These are phyloP conservation scores for Ceratobasidium sp. DNA, from an alignment of 1,284 basidiomycete species.

Conservation along the genomic window DNA sequence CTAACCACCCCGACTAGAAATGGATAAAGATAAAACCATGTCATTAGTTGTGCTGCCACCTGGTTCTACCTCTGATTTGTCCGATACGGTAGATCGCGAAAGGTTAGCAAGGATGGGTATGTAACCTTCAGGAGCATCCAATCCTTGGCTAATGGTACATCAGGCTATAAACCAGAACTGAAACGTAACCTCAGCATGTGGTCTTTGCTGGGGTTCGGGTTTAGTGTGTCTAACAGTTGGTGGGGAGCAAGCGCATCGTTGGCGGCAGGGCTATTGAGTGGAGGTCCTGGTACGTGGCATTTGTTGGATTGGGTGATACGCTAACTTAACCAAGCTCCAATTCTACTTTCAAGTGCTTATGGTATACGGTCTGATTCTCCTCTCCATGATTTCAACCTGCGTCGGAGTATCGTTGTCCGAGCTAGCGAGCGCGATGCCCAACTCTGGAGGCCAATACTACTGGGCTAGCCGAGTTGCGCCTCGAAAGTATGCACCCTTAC, in stretches of 20 bases:
- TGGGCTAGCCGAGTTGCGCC: conserved; percentile 21
- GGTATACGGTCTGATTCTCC: conserved; percentile 12
- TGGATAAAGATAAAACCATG: not conserved
- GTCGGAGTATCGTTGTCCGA: conserved; percentile 18
- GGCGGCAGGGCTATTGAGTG: conserved; percentile 1
- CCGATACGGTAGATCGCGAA: conserved; percentile 11
- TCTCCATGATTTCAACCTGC: conserved; percentile 1
- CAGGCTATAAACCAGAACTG: conserved; percentile 12
- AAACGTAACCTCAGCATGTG: conserved; percentile 7
- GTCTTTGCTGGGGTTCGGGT: conserved; percentile 8
- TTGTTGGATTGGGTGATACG: not conserved
- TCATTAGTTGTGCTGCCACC: not conserved
- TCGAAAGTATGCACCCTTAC: not conserved
- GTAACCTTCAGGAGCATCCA: not conserved
- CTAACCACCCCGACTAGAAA: not conserved
- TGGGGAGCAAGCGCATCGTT: conserved; percentile 11
- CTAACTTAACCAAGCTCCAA: not conserved
- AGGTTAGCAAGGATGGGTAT: conserved; percentile 20
- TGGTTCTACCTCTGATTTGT: not conserved
- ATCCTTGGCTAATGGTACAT: not conserved
- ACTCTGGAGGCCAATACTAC: conserved; percentile 29
- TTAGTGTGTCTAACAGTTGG: conserved; percentile 18
- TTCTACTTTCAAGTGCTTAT: not conserved
- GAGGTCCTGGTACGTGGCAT: conserved; percentile 6
- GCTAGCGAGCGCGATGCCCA: conserved; percentile 24